Evolutionary conservation across 2,329 filamentous ascomycete genomes (phyloP), one percentile per base, ranked within the genome.

Genomic region (Aureobasidium sp.): DNA sequence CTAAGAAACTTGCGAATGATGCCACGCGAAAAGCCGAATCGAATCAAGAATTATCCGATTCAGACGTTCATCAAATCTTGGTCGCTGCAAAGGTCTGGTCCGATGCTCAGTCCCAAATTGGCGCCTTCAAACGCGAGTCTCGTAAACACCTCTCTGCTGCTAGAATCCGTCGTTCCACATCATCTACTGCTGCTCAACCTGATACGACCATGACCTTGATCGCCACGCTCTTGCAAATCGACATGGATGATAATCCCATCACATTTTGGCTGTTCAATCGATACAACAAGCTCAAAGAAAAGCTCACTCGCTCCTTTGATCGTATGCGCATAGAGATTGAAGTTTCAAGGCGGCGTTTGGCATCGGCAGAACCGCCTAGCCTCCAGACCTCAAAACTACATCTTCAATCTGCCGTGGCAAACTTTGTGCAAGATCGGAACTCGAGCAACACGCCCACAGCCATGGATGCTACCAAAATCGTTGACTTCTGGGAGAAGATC

Each of bases 191-290:
- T 2, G 75, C 74, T 3, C 78, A 86, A 40, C 78, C 82, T 6
- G 90, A 93, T 69, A 90, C 96, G 71, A 88, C 96, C 68, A 90
- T 96, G 84, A 90, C 96, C 70, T 79, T 96, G 50, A 97, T 99
- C 59, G 81, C 85, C 23, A 79, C 96, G 37, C 79, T 99, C 57
- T 77, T 99, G n/a, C 93, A 99, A 72, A 79, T 99, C 21, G 95
- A 94, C 7, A 91, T 96, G 2, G 88, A 95, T 10, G 91, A 97
- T 62, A 99, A 95, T 67, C 94, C 94, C 1, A 95, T 99, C 64
- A 96, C 90, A 89, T 82, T 95, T 11, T 99, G 94, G 92, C 83
- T 99, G 27, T 78, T 93, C 60, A 96, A 90, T 69, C 86, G 90
- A 47, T 95, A 92, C 69, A 90, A 96, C 65, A 86, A 92, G 69